Evolutionary conservation across 2,329 filamentous ascomycete species (phyloP), one percentile per base, ranked within the genome.

Genomic region (Arthrobotrys sphaeroides): DNA sequence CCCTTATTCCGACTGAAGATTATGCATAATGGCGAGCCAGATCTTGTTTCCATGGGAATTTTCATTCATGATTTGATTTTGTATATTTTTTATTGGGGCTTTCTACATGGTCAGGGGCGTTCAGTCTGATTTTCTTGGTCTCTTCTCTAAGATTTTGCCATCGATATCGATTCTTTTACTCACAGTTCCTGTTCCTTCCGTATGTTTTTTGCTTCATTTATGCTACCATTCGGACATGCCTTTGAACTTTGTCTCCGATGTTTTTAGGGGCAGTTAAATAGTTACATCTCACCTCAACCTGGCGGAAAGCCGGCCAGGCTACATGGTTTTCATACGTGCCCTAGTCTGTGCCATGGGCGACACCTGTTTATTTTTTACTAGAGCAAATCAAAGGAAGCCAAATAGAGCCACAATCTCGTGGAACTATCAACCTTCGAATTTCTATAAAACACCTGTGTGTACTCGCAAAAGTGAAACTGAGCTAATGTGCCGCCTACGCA

Each of bases 71-170:
- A 66, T n/a, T 69, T 68, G 40, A 65, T 65, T 51, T 42, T 28
- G 53, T 24, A 16, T 38, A 20, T 53, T 43, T 68, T 40, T 28
- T 42, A 31, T 53, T 64, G 31, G 72, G 72, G 47, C 20, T 65
- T 76, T 49, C 43, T 77, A 77, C 53, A 64, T 38, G 67, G 49
- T 45, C 20, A 55, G 60, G 70, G 72, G 61, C 62, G 69, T 77
- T 78, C 64, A 47, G 69, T 69, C 59, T 57, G 55, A 59, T 26
- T 62, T 69, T 69, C 26, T 69, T 42, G 72, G 49, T 53, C 28
- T 55, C 24, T 49, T 51, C 33, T 45, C n/a, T 7, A 43, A 60
- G 43, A 45, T 61, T 28, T 57, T 43, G 55, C 65, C 12, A 20
- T 69, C 40, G 26, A 36, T 66, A 26, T 43, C n/a, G 36, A 72